phyloP scores from a whole-genome alignment of 2,329 filamentous ascomycete genomes.

The Colletotrichum neosansevieriae region DNA sequence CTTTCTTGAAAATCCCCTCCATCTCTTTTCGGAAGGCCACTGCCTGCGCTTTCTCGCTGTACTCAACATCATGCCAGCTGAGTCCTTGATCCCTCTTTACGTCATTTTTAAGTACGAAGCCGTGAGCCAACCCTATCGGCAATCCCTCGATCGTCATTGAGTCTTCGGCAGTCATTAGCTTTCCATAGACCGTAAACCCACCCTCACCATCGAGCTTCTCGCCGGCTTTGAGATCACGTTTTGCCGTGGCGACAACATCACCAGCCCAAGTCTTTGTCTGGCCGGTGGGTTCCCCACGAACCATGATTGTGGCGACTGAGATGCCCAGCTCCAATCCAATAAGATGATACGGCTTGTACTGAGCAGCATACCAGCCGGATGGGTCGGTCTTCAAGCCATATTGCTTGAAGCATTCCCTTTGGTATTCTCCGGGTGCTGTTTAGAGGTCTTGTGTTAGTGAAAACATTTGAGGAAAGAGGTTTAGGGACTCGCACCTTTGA shows the following conservation, averaged over 20 bases:
- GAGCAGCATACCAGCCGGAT: conserved; percentile 55
- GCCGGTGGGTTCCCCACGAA: not conserved
- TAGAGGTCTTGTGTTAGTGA: fast-evolving
- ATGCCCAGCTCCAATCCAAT: conserved; percentile 60
- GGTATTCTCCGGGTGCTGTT: conserved; percentile 52
- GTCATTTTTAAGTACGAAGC: conserved; percentile 54
- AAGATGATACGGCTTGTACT: conserved; percentile 61
- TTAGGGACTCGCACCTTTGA: not conserved
- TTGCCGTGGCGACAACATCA: conserved; percentile 60
- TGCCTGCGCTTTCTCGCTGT: conserved; percentile 52
- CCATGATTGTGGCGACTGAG: conserved; percentile 48
- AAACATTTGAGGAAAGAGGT: fast-evolving
- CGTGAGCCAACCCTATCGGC: conserved; percentile 54
- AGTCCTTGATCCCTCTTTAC: conserved; percentile 56
- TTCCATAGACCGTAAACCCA: conserved; percentile 59
- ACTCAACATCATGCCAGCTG: conserved; percentile 60
- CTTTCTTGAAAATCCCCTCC: conserved; percentile 53
- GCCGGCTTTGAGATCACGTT: conserved; percentile 56
- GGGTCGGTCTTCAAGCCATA: conserved; percentile 58
- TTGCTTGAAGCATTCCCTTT: conserved; percentile 57
- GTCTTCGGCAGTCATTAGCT: conserved; percentile 52
- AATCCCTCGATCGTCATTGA: not conserved
- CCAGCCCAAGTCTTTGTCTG: conserved; percentile 56
- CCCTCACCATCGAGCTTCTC: conserved; percentile 64
- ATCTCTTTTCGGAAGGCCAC: conserved; percentile 57